A percentile compares a stretch with the other conserved stretches of the same genome.
Conservation (phyloP, 2,329 filamentous ascomycete species). For the Eutypella sp. region DNA sequence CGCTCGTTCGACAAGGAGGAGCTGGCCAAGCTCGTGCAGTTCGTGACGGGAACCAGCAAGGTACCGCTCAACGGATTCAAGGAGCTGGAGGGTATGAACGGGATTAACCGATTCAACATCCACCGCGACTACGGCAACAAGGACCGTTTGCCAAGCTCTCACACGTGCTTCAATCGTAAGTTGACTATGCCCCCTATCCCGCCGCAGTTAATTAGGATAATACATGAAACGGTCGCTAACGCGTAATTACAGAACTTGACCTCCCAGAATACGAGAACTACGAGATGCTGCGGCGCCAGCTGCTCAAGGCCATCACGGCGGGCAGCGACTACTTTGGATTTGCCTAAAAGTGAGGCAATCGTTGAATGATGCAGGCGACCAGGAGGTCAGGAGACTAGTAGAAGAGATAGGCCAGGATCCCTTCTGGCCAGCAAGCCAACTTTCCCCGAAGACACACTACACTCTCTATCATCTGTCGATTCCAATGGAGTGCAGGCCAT, state of each 20-base stretch:
- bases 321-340: constrained; percentile 98
- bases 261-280: constrained; percentile 98
- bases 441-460: too few relatives aligned
- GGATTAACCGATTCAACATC: constrained; percentile 96
- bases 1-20: constrained; percentile 99
- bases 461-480: constrained; percentile 3
- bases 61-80: constrained; percentile 98
- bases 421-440: too few relatives aligned
- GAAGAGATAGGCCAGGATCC: too few relatives aligned
- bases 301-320: constrained; percentile 95
- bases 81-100: constrained; percentile 98
- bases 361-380: too few relatives aligned
- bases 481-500: constrained; percentile 27
- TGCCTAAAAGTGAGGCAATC: too few relatives aligned
- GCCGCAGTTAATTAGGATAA: not conserved
- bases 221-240: constrained; percentile 28
- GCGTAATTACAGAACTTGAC: constrained; percentile 69
- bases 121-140: constrained; percentile 97
- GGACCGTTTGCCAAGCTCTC: constrained; percentile 88
- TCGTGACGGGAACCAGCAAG: constrained; percentile 97
- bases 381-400: too few relatives aligned
- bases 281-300: constrained; percentile 77
- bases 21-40: constrained; percentile 92
- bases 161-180: constrained; percentile 99
- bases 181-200: constrained; percentile 32